These are phyloP conservation scores for Glebionis coronaria DNA, from an alignment of 129 eudicot species.

Conservation along the genomic window DNA sequence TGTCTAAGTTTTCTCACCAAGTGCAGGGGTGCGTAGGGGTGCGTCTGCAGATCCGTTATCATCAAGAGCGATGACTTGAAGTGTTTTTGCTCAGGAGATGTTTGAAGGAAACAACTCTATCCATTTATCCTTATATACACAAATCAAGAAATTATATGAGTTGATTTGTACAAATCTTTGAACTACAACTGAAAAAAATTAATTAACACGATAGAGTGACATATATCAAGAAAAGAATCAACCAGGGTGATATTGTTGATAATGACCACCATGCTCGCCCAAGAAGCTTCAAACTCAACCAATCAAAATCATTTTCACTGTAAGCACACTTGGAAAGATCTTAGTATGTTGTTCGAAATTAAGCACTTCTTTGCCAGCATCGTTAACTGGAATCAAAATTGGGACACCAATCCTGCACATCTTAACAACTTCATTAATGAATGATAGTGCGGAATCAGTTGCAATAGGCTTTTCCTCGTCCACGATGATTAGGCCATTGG, in stretches of 20 bases:
- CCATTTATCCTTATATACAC: too few species aligned
- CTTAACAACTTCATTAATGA: constrained; percentile 64
- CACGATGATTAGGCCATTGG: constrained; percentile 40
- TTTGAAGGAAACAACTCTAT: too few species aligned
- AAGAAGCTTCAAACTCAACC: constrained; percentile 52
- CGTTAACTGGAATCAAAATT: constrained; percentile 52
- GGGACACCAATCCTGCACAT: constrained; percentile 66
- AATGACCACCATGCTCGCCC: constrained; percentile 67
- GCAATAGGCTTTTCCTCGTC: too few species aligned
- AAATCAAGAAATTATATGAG: neutral
- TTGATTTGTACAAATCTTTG: neutral
- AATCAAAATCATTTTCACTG: constrained; percentile 34
- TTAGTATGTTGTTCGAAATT: constrained; percentile 67
- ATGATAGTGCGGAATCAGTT: constrained; percentile 63
- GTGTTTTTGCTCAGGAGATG: too few species aligned
- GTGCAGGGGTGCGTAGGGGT: constrained; percentile 79
- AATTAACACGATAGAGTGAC: constrained; percentile 18
- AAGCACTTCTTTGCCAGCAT: constrained; percentile 52
- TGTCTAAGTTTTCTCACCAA: too few species aligned
- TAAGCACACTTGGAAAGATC: constrained; percentile 59
- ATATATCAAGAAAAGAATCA: constrained; percentile 92
- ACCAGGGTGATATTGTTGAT: constrained; percentile 90
- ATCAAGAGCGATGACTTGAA: constrained; percentile 54
- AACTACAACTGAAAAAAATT: neutral
- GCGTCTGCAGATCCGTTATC: constrained; percentile 69